Percentiles rank a stretch among this genome's conserved stretches.
Evolutionary conservation across 192 early-diverging fungal genomes (phyloP).

Genomic region (Irineochytrium annulatum): DNA sequence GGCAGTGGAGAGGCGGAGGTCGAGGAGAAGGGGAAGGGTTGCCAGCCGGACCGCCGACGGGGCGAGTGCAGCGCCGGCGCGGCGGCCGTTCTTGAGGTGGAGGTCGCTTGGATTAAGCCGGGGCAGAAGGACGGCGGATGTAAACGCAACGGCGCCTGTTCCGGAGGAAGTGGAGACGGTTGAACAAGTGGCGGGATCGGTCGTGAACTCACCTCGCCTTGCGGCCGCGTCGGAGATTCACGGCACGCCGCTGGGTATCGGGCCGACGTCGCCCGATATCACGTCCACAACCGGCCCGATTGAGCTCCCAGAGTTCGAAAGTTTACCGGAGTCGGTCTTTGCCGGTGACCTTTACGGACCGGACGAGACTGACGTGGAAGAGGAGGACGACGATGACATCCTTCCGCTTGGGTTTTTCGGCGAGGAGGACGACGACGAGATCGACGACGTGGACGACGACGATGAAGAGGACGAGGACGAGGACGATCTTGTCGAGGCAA

Average conservation of each 20-base stretch:
- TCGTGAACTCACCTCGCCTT: neutral
- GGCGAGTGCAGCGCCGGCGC: neutral
- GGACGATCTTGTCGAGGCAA: neutral
- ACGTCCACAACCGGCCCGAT: neutral
- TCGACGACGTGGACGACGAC: neutral
- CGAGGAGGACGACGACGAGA: neutral
- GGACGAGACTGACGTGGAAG: neutral
- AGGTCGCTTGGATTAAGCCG: neutral
- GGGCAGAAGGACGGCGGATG: neutral
- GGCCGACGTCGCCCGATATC: neutral
- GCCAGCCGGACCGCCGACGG: neutral
- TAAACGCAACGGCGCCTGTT: neutral
- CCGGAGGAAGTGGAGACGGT: neutral
- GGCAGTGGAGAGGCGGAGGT: neutral
- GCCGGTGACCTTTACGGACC: neutral
- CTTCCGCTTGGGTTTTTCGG: too few relatives aligned
- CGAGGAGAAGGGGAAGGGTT: neutral
- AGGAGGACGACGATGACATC: neutral
- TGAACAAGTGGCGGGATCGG: neutral
- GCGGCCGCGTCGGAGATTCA: neutral
- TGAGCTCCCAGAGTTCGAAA: neutral
- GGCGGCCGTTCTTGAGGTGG: constrained; percentile 3
- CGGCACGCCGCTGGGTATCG: neutral
- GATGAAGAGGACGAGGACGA: neutral
- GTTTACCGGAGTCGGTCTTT: neutral